Evolutionary conservation across 129 eudicot species (phyloP).

Genomic region (Pittosporum tobira): DNA sequence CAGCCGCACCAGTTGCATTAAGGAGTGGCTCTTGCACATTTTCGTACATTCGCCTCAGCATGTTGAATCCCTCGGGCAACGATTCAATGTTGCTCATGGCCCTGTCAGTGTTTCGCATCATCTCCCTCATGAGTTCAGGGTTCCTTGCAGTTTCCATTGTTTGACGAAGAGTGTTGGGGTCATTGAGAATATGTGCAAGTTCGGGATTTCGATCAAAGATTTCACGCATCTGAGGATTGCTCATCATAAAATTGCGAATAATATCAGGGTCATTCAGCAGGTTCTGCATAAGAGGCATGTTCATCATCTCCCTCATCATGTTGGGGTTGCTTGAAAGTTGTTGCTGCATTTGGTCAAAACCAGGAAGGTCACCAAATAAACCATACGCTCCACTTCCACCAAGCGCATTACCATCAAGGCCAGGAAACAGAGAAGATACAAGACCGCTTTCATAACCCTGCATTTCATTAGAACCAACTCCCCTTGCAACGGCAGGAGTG

Average conservation of each 20-base stretch:
- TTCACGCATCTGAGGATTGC: conserved; percentile 89
- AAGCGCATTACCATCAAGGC: conserved; percentile 49
- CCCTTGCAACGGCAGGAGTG: conserved; percentile 19
- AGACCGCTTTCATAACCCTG: conserved; percentile 35
- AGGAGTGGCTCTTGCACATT: conserved; percentile 80
- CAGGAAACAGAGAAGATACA: conserved; percentile 55
- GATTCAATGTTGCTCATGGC: conserved; percentile 93
- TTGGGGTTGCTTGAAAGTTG: conserved; percentile 74
- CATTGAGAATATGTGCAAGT: conserved; percentile 83
- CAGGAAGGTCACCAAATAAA: conserved; percentile 70
- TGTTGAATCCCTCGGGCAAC: conserved; percentile 93
- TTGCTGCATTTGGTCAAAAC: conserved; percentile 76
- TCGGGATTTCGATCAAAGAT: conserved; percentile 90
- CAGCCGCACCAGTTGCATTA: conserved; percentile 69
- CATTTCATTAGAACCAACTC: conserved; percentile 31
- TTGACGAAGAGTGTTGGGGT: conserved; percentile 76
- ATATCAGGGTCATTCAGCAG: conserved; percentile 73
- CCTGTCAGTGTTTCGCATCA: conserved; percentile 93
- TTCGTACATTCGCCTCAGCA: conserved; percentile 95
- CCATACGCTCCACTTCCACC: conserved; percentile 50
- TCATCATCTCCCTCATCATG: conserved; percentile 85
- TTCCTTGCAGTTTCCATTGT: conserved; percentile 82
- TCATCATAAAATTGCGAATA: conserved; percentile 77
- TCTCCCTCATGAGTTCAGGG: conserved; percentile 88
- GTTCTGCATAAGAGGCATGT: conserved; percentile 70